These are phyloP conservation scores for Pyrenopolyporus hunteri DNA, from an alignment of 495 filamentous ascomycete species.

Conservation along the genomic window DNA sequence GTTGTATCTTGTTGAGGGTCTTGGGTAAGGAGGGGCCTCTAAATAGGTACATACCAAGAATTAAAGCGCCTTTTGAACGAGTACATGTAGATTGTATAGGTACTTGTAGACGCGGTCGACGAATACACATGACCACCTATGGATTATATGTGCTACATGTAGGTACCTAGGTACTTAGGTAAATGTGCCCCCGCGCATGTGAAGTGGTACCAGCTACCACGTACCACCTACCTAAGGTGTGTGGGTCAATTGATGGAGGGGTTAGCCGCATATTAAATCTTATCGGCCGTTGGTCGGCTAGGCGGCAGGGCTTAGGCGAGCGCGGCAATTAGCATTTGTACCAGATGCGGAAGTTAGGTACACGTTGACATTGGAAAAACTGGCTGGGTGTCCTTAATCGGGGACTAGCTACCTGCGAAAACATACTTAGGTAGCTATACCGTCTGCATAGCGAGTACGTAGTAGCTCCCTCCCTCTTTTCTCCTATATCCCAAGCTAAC, in stretches of 20 bases:
- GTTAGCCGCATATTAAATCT: constrained; percentile 1
- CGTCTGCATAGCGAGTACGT: neutral
- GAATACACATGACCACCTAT: too few species aligned
- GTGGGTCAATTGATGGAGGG: neutral
- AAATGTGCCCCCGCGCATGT: too few species aligned
- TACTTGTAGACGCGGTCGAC: too few species aligned
- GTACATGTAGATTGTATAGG: too few species aligned
- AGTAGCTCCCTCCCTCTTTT: neutral
- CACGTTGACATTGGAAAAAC: constrained; percentile 13
- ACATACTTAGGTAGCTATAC: neutral
- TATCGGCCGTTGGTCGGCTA: neutral
- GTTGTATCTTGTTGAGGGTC: too few species aligned
- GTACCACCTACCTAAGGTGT: too few species aligned
- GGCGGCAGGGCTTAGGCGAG: constrained; percentile 8
- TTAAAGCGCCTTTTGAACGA: too few species aligned
- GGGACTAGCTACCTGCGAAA: constrained; percentile 1
- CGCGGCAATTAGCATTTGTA: constrained; percentile 9
- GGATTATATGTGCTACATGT: too few species aligned
- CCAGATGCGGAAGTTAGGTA: constrained; percentile 3
- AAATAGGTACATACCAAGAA: too few species aligned
- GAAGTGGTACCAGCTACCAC: too few species aligned
- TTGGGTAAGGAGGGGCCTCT: too few species aligned
- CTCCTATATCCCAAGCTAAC: neutral
- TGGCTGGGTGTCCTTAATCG: constrained; percentile 26
- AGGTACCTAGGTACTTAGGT: too few species aligned